Percentiles rank a stretch among this genome's conserved stretches.
Conservation (phyloP, 2,329 filamentous ascomycete genomes). For the Phialophora macrospora region DNA sequence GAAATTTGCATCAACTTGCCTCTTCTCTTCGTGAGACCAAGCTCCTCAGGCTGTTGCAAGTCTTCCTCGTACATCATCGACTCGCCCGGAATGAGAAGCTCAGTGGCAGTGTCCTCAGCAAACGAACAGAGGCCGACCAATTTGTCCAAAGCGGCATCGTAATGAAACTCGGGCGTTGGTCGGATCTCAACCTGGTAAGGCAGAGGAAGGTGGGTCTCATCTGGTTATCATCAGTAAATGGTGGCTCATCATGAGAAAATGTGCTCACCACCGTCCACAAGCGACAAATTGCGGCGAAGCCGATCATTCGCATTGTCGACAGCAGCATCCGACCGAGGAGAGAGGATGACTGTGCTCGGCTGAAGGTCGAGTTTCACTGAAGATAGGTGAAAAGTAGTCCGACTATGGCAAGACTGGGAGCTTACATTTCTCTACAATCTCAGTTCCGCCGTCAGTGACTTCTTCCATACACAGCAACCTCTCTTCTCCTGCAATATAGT, state of each 20-base stretch:
- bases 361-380: slow-evolving; percentile 66
- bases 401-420: neutral
- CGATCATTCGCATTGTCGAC: slow-evolving; percentile 37
- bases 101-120: slow-evolving; percentile 51
- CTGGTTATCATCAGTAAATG: slow-evolving; percentile 9
- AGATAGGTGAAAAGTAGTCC: slow-evolving; percentile 34
- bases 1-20: slow-evolving; percentile 71
- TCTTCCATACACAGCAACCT: slow-evolving; percentile 79
- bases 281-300: slow-evolving; percentile 46
- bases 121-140: slow-evolving; percentile 63
- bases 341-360: slow-evolving; percentile 64
- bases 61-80: slow-evolving; percentile 52
- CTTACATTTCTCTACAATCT: slow-evolving; percentile 65
- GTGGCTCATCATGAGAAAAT: neutral
- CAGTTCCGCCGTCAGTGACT: slow-evolving; percentile 68
- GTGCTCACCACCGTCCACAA: slow-evolving; percentile 43
- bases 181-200: slow-evolving; percentile 70
- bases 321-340: slow-evolving; percentile 59
- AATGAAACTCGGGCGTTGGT: slow-evolving; percentile 73
- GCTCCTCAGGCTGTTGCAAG: slow-evolving; percentile 45
- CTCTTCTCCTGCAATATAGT: slow-evolving; percentile 74
- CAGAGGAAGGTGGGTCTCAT: slow-evolving; percentile 45
- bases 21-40: slow-evolving; percentile 61
- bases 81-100: slow-evolving; percentile 67
- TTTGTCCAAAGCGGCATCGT: slow-evolving; percentile 68